These are phyloP conservation scores for Kazachstania psychrophila DNA, from an alignment of 805 yeast species.

Conservation along the genomic window DNA sequence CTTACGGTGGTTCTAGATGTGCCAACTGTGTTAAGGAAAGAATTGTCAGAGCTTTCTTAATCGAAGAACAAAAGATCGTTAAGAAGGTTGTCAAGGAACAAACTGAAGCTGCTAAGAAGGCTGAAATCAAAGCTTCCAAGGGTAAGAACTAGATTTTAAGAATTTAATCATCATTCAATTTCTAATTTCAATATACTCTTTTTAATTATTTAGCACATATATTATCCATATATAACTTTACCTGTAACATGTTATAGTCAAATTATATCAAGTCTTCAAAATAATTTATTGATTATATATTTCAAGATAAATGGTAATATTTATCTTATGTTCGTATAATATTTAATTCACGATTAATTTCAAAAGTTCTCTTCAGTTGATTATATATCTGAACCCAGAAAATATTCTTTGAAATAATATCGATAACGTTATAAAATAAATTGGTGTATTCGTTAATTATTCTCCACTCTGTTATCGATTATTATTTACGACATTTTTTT, in stretches of 20 bases:
- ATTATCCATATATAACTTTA: conserved; percentile 6
- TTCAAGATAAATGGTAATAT: too few species aligned
- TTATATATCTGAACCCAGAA: too few species aligned
- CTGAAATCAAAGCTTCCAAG: conserved; percentile 32
- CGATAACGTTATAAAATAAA: too few species aligned
- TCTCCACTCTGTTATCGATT: too few species aligned
- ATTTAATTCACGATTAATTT: too few species aligned
- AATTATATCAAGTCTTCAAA: too few species aligned
- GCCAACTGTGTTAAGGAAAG: conserved; percentile 99
- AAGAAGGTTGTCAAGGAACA: conserved; percentile 98
- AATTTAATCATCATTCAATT: not conserved
- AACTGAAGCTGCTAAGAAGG: conserved; percentile 75
- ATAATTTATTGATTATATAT: too few species aligned
- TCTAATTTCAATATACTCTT: not conserved
- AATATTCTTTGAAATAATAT: too few species aligned
- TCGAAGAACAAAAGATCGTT: conserved; percentile 99
- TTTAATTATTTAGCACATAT: conserved; percentile 7
- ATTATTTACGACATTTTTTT: too few species aligned
- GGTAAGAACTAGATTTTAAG: conserved; percentile 6
- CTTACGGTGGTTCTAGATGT: conserved; percentile 99
- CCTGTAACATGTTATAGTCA: conserved; percentile 11
- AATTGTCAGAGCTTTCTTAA: conserved; percentile 98
- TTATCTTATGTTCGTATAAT: too few species aligned
- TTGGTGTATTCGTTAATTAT: too few species aligned
- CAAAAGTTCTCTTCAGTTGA: too few species aligned